Evolutionary conservation across 2,329 filamentous ascomycete genomes (phyloP), one percentile per base, ranked within the genome.

Genomic region (Drechslerella coelobrocha): DNA sequence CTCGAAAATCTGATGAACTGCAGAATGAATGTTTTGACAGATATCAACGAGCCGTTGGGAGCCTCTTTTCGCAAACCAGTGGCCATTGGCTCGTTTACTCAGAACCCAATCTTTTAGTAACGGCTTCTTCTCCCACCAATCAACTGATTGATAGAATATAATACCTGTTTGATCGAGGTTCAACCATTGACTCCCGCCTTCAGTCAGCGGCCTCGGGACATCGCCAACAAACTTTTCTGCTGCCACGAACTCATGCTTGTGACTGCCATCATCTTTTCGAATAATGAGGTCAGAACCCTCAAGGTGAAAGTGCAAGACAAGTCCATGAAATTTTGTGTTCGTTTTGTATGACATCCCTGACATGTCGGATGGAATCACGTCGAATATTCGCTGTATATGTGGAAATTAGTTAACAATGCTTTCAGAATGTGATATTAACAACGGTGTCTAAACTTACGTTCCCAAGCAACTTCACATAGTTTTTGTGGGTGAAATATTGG

Each of bases 391-490:
- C 62, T 68, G 27, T 39, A 23, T 37, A 45, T 48, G 29, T 23
- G 5, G n/a, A 21, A 17, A 54, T 9, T 5, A 19, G 27, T 47
- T 59, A 59, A 12, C 41, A 55, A 23, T 31, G 2, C 31, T 55
- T 5, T 56, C 29, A 12, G 5, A 39, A 45, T 39, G n/a, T 9
- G 6, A 12, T 37, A 2, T 17, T 8, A 23, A 19, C 21, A 21
- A 41, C 5, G n/a, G 4, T 6, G n/a, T 17, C n/a, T 4, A 19
- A 55, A 55, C 51, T 55, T 80, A 2, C 81, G 81, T 3, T 74
- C 1, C 81, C 80, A 75, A 86, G 85, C 0, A 86, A 74, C 0
- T 74, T 73, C 0, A 5, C 5, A 69, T 83, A 86, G 0, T 76
- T 76, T 0, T 72, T 4, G 56, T 84, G 78, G 0, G n/a, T 7